A percentile compares a stretch with the other conserved stretches of the same genome.
phyloP scores from a whole-genome alignment of 352 stramenopile species.

The Phytophthora fragariae region DNA sequence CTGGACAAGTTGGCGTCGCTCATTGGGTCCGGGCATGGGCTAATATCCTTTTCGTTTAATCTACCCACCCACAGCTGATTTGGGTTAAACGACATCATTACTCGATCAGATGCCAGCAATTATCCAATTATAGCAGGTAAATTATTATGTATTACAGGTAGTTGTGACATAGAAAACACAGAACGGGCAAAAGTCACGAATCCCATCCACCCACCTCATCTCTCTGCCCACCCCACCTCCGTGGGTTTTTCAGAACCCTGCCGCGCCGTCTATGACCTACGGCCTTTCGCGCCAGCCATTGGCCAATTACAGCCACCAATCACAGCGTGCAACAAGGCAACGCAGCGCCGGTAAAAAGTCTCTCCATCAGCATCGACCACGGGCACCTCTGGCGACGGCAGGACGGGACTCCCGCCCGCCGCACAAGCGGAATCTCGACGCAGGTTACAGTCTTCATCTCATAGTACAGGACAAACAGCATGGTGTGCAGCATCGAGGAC shows the following conservation, averaged over 20 bases:
- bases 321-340: slow-evolving; percentile 10
- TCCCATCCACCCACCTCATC: too few species aligned
- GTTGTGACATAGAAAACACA: too few species aligned
- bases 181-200: too few species aligned
- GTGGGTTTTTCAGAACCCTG: too few species aligned
- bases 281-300: slow-evolving; percentile 17
- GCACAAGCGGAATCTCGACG: slow-evolving; percentile 42
- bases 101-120: too few species aligned
- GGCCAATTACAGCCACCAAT: slow-evolving; percentile 35
- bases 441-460: background rate
- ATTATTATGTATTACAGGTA: too few species aligned
- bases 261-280: slow-evolving; percentile 7
- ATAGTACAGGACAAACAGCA: slow-evolving; percentile 13
- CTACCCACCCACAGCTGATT: too few species aligned
- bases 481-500: slow-evolving; percentile 58
- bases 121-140: too few species aligned
- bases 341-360: slow-evolving; percentile 20
- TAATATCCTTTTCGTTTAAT: too few species aligned
- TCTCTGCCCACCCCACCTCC: too few species aligned
- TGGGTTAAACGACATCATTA: too few species aligned
- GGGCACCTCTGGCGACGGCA: slow-evolving; percentile 2
- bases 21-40: slow-evolving; percentile 11
- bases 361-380: background rate
- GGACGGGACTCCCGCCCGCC: background rate
- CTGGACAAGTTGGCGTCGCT: slow-evolving; percentile 15